A percentile compares a stretch with the other conserved stretches of the same genome.
Evolutionary conservation across 352 stramenopile species (phyloP).

Genomic region (Phytophthora tentaculata): DNA sequence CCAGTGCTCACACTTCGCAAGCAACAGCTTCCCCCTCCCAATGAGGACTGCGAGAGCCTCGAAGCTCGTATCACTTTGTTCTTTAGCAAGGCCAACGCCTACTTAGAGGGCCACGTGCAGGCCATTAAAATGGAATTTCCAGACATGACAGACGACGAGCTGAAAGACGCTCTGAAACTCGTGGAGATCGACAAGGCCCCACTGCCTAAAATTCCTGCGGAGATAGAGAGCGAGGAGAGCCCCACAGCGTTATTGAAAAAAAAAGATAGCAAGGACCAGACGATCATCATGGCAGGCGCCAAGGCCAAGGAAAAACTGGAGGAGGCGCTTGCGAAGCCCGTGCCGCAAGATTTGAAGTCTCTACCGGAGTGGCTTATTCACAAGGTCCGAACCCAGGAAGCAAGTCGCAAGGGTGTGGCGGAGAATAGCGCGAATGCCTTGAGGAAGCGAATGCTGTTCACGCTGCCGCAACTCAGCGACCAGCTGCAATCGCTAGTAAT

Average conservation of each 20-base stretch:
- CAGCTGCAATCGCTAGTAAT: conserved; percentile 78
- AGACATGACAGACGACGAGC: conserved; percentile 40
- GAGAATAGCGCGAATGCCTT: conserved; percentile 52
- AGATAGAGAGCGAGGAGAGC: conserved; percentile 19
- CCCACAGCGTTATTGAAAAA: conserved; percentile 21
- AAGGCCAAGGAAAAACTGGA: conserved; percentile 42
- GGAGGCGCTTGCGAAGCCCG: conserved; percentile 58
- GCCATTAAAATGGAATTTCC: conserved; percentile 38
- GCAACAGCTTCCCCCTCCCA: conserved; percentile 39
- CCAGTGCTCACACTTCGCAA: conserved; percentile 63
- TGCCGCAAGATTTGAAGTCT: conserved; percentile 71
- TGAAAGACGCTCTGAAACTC: conserved; percentile 41
- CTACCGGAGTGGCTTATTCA: conserved; percentile 80
- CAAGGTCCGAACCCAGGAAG: conserved; percentile 71
- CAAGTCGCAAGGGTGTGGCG: conserved; percentile 43
- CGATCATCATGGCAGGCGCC: neutral
- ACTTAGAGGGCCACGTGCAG: conserved; percentile 31
- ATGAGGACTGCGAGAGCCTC: conserved; percentile 44
- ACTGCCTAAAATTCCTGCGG: conserved; percentile 36
- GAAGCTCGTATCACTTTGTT: conserved; percentile 60
- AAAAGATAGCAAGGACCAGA: conserved; percentile 20
- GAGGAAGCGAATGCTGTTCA: conserved; percentile 55
- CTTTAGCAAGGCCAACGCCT: conserved; percentile 39
- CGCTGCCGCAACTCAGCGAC: conserved; percentile 76
- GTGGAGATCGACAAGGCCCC: conserved; percentile 46